Conservation (phyloP, 345 rosid genomes). For the Acer saccharum region DNA sequence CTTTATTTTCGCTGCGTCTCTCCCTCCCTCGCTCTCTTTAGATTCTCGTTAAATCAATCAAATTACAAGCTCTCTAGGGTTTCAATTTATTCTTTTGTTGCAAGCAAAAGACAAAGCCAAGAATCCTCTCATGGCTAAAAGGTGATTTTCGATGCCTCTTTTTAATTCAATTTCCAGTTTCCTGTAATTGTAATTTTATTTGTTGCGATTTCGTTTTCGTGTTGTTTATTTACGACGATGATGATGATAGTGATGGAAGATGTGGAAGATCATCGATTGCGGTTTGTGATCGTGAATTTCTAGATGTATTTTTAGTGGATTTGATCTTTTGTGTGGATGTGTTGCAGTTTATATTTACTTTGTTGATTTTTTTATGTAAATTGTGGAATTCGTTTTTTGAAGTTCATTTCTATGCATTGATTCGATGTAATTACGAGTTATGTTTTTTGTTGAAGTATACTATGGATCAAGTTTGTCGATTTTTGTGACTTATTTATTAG, state of each 20-base stretch:
- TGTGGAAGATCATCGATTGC: neutral
- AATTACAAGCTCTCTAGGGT: conserved; percentile 5
- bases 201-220: neutral
- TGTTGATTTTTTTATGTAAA: neutral
- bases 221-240: neutral
- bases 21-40: conserved; percentile 8
- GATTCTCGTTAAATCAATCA: neutral
- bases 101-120: conserved; percentile 1
- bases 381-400: too few species aligned
- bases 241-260: neutral
- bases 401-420: neutral
- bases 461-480: neutral
- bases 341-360: neutral
- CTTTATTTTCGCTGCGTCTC: conserved; percentile 18
- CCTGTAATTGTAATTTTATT: neutral
- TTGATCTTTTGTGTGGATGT: neutral
- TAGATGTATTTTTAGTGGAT: neutral
- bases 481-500: neutral
- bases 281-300: neutral
- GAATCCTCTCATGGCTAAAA: neutral
- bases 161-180: neutral
- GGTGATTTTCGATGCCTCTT: neutral
- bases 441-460: neutral
- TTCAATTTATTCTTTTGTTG: conserved; percentile 7
- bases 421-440: neutral